A percentile compares a stretch with the other conserved stretches of the same genome.
These are phyloP conservation scores for Cardamine resedifolia DNA, from an alignment of 345 rosid genomes.

Conservation along the genomic window DNA sequence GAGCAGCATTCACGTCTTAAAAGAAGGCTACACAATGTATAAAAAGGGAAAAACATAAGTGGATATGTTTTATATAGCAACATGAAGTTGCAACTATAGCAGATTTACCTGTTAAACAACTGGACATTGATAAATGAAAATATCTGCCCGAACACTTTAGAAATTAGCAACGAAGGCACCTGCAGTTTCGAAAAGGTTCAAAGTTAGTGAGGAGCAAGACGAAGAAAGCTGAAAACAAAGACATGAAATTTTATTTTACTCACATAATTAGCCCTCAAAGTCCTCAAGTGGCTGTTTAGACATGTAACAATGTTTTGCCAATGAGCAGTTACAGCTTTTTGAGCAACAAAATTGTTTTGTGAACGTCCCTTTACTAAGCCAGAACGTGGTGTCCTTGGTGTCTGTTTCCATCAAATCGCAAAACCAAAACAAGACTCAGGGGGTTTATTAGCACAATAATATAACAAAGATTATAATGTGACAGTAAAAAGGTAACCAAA, in stretches of 20 bases:
- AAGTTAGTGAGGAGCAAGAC: constrained; percentile 21
- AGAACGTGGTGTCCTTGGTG: constrained; percentile 82
- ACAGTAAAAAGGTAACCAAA: constrained; percentile 5
- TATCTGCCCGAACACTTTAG: constrained; percentile 83
- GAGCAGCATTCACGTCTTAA: constrained; percentile 98
- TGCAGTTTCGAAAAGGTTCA: constrained; percentile 36
- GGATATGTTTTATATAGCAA: constrained; percentile 5
- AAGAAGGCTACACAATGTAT: constrained; percentile 64
- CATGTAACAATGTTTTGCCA: constrained; percentile 94
- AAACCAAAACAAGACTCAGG: constrained; percentile 26
- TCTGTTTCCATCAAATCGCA: constrained; percentile 51
- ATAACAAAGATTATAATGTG: constrained; percentile 1
- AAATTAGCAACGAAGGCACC: constrained; percentile 83
- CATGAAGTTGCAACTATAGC: constrained; percentile 3
- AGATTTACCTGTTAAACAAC: constrained; percentile 80
- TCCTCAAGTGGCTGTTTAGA: constrained; percentile 67
- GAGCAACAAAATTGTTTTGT: constrained; percentile 82
- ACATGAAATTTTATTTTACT: constrained; percentile 32
- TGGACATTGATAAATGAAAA: constrained; percentile 95
- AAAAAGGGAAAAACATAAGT: constrained; percentile 1
- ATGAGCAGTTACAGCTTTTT: constrained; percentile 80
- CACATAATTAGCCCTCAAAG: constrained; percentile 82
- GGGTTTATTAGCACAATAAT: constrained; percentile 5
- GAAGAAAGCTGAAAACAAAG: constrained; percentile 22
- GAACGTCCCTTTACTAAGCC: constrained; percentile 85